These are phyloP conservation scores for Trichoderma breve DNA, from an alignment of 2,329 filamentous ascomycete genomes.

Conservation along the genomic window DNA sequence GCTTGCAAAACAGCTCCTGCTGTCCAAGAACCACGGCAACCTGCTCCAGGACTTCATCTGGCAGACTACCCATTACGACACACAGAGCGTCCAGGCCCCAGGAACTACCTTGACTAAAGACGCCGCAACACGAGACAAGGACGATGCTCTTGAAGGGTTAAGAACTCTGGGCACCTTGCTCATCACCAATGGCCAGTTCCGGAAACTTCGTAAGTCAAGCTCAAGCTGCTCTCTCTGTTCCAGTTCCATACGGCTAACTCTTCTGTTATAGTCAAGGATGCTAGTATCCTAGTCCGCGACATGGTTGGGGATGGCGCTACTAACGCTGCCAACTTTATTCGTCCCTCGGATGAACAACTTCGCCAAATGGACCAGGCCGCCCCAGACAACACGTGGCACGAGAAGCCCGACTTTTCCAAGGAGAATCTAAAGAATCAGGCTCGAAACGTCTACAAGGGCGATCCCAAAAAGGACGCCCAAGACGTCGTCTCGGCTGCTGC, in stretches of 20 bases:
- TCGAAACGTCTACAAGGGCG: conserved; percentile 58
- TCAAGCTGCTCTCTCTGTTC: not conserved
- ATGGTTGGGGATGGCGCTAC: conserved; percentile 87
- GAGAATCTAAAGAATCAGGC: conserved; percentile 67
- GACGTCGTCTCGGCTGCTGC: conserved; percentile 60
- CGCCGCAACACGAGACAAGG: conserved; percentile 75
- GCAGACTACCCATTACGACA: conserved; percentile 76
- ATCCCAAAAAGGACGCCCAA: conserved; percentile 56
- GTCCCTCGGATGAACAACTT: conserved; percentile 75
- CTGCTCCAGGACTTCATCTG: conserved; percentile 95
- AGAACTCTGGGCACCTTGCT: conserved; percentile 84
- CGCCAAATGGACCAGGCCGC: conserved; percentile 78
- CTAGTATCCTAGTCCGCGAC: conserved; percentile 76
- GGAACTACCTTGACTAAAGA: conserved; percentile 71
- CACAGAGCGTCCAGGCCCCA: conserved; percentile 60
- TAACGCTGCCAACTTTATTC: conserved; percentile 71
- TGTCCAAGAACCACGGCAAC: conserved; percentile 95
- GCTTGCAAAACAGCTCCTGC: conserved; percentile 77
- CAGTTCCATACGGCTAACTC: not conserved
- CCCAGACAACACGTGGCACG: conserved; percentile 91
- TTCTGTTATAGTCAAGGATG: conserved; percentile 63
- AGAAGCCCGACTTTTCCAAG: conserved; percentile 72
- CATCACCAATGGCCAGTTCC: conserved; percentile 94
- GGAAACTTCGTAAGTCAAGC: conserved; percentile 70
- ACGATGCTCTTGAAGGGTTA: conserved; percentile 79